Evolutionary conservation across 1,284 basidiomycete species (phyloP).

Genomic region (Coniferiporia sulphurascens): DNA sequence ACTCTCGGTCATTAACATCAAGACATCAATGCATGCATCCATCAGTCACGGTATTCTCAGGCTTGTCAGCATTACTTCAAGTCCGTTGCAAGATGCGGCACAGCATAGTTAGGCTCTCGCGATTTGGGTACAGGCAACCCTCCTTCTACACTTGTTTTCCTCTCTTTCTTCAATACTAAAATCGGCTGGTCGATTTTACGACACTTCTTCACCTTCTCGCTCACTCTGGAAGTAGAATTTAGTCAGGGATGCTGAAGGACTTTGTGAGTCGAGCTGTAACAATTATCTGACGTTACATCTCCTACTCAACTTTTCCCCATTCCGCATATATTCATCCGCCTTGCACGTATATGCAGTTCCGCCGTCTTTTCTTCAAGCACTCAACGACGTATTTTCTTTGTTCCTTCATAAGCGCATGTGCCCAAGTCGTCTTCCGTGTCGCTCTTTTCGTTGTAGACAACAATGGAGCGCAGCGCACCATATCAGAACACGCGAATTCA

Average conservation of each 20-base stretch:
- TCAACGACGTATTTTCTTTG: constrained; percentile 12
- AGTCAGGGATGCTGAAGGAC: constrained; percentile 10
- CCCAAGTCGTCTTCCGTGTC: constrained; percentile 10
- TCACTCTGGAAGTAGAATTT: not conserved
- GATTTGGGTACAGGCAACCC: not conserved
- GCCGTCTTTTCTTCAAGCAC: constrained; percentile 7
- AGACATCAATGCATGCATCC: too few relatives aligned
- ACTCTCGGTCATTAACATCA: too few relatives aligned
- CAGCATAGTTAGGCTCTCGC: not conserved
- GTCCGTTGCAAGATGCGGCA: too few relatives aligned
- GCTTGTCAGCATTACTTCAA: too few relatives aligned
- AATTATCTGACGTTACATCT: not conserved
- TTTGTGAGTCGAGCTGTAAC: constrained; percentile 5
- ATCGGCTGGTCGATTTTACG: not conserved
- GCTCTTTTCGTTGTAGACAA: constrained; percentile 8
- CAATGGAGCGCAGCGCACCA: not conserved
- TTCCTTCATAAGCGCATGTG: constrained; percentile 5
- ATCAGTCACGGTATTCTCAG: too few relatives aligned
- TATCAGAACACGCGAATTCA: not conserved
- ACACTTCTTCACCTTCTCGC: not conserved
- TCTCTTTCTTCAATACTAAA: not conserved
- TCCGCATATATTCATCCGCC: not conserved
- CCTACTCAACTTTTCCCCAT: not conserved
- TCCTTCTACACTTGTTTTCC: not conserved
- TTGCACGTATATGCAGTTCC: not conserved